A percentile compares a stretch with the other conserved stretches of the same genome.
phyloP scores from a whole-genome alignment of 2,329 filamentous ascomycete species.

The Apiospora arundinis region DNA sequence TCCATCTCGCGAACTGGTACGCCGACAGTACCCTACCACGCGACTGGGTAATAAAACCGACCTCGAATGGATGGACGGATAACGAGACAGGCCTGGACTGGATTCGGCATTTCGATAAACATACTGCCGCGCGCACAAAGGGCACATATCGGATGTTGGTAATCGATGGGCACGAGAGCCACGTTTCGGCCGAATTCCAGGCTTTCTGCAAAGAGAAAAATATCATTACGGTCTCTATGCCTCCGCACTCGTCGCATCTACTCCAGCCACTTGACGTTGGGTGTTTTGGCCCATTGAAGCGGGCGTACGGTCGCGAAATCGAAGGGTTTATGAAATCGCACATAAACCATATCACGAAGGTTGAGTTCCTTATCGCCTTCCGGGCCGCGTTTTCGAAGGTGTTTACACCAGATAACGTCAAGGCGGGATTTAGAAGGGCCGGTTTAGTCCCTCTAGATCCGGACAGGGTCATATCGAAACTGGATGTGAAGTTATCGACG shows the following conservation, averaged over 20 bases:
- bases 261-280: constrained; percentile 47
- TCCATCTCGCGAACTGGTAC: constrained; percentile 23
- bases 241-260: constrained; percentile 43
- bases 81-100: constrained; percentile 17
- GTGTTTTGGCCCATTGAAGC: constrained; percentile 45
- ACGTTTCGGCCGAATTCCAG: constrained; percentile 43
- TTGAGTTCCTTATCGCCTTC: constrained; percentile 8
- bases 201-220: constrained; percentile 40
- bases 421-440: too few relatives aligned
- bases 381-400: background rate
- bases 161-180: constrained; percentile 44
- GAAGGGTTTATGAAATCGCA: constrained; percentile 36
- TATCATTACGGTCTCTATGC: constrained; percentile 45
- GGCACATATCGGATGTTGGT: constrained; percentile 43
- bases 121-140: constrained; percentile 25
- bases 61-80: constrained; percentile 14
- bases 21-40: background rate
- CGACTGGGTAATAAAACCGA: constrained; percentile 16
- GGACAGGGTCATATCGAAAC: too few relatives aligned
- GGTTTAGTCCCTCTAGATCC: too few relatives aligned
- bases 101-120: constrained; percentile 15
- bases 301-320: too few relatives aligned
- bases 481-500: too few relatives aligned
- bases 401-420: too few relatives aligned
- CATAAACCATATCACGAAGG: constrained; percentile 39